These are phyloP conservation scores for Boletus hoseneyae DNA, from an alignment of 1,284 basidiomycete species.

Conservation along the genomic window DNA sequence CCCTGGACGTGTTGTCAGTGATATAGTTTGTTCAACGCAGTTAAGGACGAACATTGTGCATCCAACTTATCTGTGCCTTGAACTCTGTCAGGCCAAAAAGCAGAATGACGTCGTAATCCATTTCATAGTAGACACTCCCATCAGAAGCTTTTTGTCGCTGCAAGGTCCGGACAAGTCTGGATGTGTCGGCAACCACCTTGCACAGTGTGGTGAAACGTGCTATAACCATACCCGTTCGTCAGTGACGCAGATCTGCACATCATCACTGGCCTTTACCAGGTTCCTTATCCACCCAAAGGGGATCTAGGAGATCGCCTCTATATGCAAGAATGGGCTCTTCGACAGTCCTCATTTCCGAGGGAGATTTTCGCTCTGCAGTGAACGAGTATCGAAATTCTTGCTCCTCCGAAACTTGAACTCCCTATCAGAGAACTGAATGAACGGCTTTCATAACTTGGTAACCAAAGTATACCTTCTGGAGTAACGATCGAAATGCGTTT, in stretches of 20 bases:
- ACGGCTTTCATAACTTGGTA: no score
- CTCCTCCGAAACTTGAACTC: conserved; percentile 3
- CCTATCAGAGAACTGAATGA: not conserved
- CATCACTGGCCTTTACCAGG: not conserved
- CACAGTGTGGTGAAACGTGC: conserved; percentile 14
- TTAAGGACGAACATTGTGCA: not conserved
- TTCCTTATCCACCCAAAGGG: not conserved
- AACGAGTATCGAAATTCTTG: conserved; percentile 1
- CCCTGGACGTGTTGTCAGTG: not conserved
- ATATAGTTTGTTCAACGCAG: not conserved
- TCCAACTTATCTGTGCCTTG: conserved; percentile 15
- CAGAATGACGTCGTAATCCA: conserved; percentile 6
- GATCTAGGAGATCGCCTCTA: conserved; percentile 1
- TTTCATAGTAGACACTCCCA: conserved; percentile 5
- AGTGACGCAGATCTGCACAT: not conserved
- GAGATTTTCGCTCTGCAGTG: not conserved
- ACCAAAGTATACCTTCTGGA: no score
- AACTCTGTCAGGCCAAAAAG: conserved; percentile 22
- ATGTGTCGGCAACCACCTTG: conserved; percentile 11
- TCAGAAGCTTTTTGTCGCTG: not conserved
- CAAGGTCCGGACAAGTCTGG: conserved; percentile 2
- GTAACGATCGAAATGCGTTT: no score
- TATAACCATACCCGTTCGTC: not conserved
- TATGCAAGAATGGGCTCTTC: not conserved
- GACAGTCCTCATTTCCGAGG: not conserved